Conservation (phyloP, 495 filamentous ascomycete species). For the Aspergillus bridgeri region DNA sequence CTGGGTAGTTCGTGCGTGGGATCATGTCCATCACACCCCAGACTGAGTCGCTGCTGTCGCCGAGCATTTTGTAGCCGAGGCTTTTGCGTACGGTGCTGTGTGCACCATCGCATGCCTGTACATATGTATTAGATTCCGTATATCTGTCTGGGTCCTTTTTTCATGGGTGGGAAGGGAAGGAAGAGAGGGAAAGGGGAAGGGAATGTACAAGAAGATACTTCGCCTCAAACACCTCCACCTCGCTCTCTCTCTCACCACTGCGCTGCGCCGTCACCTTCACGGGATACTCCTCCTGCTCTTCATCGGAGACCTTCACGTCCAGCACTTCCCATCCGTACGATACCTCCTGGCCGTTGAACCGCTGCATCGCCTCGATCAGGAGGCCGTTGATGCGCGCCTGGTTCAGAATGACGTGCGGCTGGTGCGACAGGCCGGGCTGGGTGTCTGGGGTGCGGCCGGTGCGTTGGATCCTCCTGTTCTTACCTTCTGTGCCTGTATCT, state of each 20-base stretch:
- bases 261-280: slow-evolving; percentile 52
- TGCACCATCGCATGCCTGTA: slow-evolving; percentile 72
- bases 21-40: slow-evolving; percentile 86
- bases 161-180: not conserved
- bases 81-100: slow-evolving; percentile 64
- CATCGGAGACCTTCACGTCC: slow-evolving; percentile 54
- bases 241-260: slow-evolving; percentile 46
- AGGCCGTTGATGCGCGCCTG: slow-evolving; percentile 70
- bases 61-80: slow-evolving; percentile 68
- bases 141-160: no score
- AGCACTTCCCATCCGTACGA: slow-evolving; percentile 61
- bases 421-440: slow-evolving; percentile 60
- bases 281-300: slow-evolving; percentile 41
- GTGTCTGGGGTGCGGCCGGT: slow-evolving; percentile 57
- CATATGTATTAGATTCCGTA: no score
- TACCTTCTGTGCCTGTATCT: no score
- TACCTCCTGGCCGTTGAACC: slow-evolving; percentile 45
- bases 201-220: slow-evolving; percentile 63
- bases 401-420: slow-evolving; percentile 73
- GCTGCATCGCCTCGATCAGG: slow-evolving; percentile 50
- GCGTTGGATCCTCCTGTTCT: slow-evolving; percentile 43
- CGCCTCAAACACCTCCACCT: slow-evolving; percentile 51
- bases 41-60: slow-evolving; percentile 69
- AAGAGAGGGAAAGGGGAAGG: not conserved
- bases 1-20: slow-evolving; percentile 72